Evolutionary conservation across 805 yeast species (phyloP), one percentile per base, ranked within the genome.

Genomic region (Martiniozyma abietophila): DNA sequence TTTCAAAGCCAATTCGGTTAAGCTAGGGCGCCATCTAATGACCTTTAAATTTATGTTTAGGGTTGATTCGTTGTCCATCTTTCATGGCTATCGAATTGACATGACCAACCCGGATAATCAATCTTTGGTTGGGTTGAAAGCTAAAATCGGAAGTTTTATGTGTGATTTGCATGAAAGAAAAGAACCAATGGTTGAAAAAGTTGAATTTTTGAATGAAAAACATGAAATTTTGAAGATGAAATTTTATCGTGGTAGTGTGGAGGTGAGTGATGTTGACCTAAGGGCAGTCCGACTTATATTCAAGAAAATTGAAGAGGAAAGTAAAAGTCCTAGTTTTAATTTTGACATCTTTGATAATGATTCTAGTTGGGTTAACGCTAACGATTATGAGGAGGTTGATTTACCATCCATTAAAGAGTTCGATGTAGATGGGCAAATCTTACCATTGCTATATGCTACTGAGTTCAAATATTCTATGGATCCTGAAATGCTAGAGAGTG

Each of bases 11-110:
- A 53, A 69, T 12, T 61, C 76, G 1, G 73, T 72, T 32, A 86
- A 84, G 53, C 80, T 88, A 48, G 81, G 94, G 0, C 69, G 71
- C 32, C 82, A 79, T 52, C 62, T 86, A 28, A 70, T 64, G 44
- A 75, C 95, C 1, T 77, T 83, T 41, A 81, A 85, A 48, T 86
- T 81, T 49, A 74, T 72, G 43, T 82, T 92, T 25, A 68, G 69
- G 38, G 62, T 88, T 27, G 66, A 73, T 14, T 86, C 94, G 1
- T 59, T 88, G 14, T 83, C 71, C 44, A 60, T 88, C 4, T 66
- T 82, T 6, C 94, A 85, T 54, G 66, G 77, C 17, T 78, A 79
- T 47, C 64, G 79, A 24, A 69, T 67, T 38, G 68, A 65, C 34
- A 46, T 48, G 14, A 53, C 58, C 7, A 65, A 69, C 27, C 67